Evolutionary conservation across 2,329 filamentous ascomycete genomes (phyloP), one percentile per base, ranked within the genome.

Genomic region (Esteya vermicola): DNA sequence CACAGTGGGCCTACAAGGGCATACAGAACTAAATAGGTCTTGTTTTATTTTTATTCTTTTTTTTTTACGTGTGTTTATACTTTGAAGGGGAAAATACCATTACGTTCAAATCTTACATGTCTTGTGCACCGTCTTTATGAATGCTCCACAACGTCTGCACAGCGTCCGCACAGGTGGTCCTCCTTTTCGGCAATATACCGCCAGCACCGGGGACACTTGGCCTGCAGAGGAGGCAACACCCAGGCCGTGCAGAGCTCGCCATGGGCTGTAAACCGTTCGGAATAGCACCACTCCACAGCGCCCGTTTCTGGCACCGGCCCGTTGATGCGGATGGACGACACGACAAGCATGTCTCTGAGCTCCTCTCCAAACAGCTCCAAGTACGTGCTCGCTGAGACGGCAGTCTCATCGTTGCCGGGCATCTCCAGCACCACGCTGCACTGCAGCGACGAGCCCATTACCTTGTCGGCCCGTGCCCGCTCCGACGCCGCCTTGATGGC

Each of bases 191-290:
- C 78, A 20, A 81, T 68, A 57, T 85, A 93, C 45, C 81, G 75
- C 91, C 91, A 98, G 61, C 91, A 98, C 38, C 91, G 69, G 1
- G 74, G 68, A 56, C 91, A 98, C 58, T 96, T 98, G 35, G 67
- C 60, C 12, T 65, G 52, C 48, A 50, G 55, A 1, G 72, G 72
- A 42, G 72, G 67, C 38, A 67, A 48, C 19, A 69, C 64, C 47
- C 61, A 58, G 19, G 64, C 65, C 23, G 49, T 59, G 26, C 60
- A 61, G 43, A 48, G 49, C 6, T 44, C 40, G 30, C 54, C 63
- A 25, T 52, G 51, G 3, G 64, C 55, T 46, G 65, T 63, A 39
- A 72, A 64, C 9, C 57, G 54, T 38, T 59, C 60, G 6, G 47
- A 51, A 47, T 63, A 70, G 35, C 46, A 51, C 67, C 66, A 71